Evolutionary conservation across 2,329 filamentous ascomycete species (phyloP).

Genomic region (Waltergamsia citrina): DNA sequence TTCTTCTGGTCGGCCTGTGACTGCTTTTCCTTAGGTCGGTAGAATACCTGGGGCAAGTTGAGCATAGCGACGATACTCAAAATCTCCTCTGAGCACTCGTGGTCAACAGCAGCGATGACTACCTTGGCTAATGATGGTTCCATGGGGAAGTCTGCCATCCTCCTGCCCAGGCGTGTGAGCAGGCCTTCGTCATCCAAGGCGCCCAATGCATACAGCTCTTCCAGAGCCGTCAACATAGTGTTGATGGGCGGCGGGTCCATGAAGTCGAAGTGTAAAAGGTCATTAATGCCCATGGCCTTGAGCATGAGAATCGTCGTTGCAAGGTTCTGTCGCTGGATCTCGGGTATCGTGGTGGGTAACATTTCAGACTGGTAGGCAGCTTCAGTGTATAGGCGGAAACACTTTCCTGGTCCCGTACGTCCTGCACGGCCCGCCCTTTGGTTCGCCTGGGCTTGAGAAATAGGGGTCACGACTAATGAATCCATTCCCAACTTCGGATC

Average conservation of each 20-base stretch:
- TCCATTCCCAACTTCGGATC: constrained; percentile 98
- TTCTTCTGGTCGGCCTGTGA: constrained; percentile 95
- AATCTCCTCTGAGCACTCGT: constrained; percentile 87
- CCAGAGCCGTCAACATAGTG: constrained; percentile 91
- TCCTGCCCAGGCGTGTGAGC: constrained; percentile 80
- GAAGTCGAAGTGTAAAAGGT: constrained; percentile 93
- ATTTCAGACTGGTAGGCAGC: constrained; percentile 94
- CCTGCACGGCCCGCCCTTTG: constrained; percentile 89
- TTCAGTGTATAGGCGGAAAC: constrained; percentile 92
- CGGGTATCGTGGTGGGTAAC: constrained; percentile 90
- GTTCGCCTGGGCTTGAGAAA: constrained; percentile 93
- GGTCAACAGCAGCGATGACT: constrained; percentile 77
- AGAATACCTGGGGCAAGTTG: constrained; percentile 78
- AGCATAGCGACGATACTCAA: constrained; percentile 94
- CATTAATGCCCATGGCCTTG: constrained; percentile 98
- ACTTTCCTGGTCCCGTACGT: constrained; percentile 90
- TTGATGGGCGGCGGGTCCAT: constrained; percentile 98
- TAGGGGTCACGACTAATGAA: constrained; percentile 86
- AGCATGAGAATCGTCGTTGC: constrained; percentile 93
- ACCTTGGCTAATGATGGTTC: constrained; percentile 87
- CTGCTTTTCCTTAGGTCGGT: constrained; percentile 95
- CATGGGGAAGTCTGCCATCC: constrained; percentile 99
- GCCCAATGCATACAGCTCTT: constrained; percentile 87
- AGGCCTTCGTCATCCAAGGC: constrained; percentile 93
- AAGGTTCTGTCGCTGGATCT: constrained; percentile 92